A percentile compares a stretch with the other conserved stretches of the same genome.
Conservation (phyloP, 2,329 filamentous ascomycete species). For the Chaetothyriales sp. region DNA sequence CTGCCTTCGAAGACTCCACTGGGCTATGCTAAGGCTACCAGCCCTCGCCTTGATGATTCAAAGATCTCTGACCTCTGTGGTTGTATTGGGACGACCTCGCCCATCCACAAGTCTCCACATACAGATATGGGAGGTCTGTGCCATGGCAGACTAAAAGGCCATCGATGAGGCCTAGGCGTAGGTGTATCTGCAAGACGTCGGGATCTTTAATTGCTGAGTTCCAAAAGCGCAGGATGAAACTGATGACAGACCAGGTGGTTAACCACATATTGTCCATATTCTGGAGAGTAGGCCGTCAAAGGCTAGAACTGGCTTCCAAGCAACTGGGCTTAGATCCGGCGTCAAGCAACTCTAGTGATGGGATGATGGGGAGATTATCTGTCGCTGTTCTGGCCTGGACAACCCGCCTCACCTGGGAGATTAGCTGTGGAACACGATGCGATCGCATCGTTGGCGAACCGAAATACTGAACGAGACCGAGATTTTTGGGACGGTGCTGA, state of each 20-base stretch:
- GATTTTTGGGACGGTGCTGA: slow-evolving; percentile 26
- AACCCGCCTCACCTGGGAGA: too few species aligned
- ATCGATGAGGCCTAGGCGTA: slow-evolving; percentile 36
- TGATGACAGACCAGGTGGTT: slow-evolving; percentile 35
- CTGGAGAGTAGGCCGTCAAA: slow-evolving; percentile 47
- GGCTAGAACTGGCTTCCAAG: too few species aligned
- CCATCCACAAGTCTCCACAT: slow-evolving; percentile 38
- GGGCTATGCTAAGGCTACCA: slow-evolving; percentile 51
- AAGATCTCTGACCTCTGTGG: slow-evolving; percentile 34
- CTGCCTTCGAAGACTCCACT: slow-evolving; percentile 39
- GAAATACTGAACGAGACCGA: slow-evolving; percentile 26
- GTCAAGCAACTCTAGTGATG: slow-evolving; percentile 27
- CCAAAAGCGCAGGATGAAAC: slow-evolving; percentile 32
- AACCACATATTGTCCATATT: slow-evolving; percentile 41
- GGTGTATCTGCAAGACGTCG: slow-evolving; percentile 32
- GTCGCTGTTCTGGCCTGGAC: too few species aligned
- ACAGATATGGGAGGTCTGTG: slow-evolving; percentile 39
- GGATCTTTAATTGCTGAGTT: slow-evolving; percentile 30
- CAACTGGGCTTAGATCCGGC: slow-evolving; percentile 45
- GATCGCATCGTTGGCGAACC: slow-evolving; percentile 27
- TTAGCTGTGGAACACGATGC: slow-evolving; percentile 32
- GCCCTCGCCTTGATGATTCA: slow-evolving; percentile 50
- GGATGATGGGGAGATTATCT: slow-evolving; percentile 53
- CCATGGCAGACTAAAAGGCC: slow-evolving; percentile 28
- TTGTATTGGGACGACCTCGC: slow-evolving; percentile 44